These are phyloP conservation scores for Kwoniella botswanensis DNA, from an alignment of 768 basidiomycete genomes.

Conservation along the genomic window DNA sequence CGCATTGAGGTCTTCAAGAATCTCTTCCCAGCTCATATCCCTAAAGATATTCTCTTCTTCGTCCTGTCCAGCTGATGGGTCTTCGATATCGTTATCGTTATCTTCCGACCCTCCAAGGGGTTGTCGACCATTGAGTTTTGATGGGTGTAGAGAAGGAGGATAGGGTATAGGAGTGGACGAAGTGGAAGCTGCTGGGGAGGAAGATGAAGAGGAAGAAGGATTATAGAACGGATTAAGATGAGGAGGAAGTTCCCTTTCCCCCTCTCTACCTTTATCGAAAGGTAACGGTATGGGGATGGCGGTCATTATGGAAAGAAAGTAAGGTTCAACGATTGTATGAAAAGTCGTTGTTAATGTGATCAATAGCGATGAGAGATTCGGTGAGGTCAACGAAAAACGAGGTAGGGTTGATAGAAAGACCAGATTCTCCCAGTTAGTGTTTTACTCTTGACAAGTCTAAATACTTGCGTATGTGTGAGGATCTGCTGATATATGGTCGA, in stretches of 20 bases:
- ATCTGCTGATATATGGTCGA: not conserved
- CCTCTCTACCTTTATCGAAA: conserved; percentile 11
- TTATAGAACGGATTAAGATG: conserved; percentile 14
- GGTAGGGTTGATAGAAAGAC: conserved; percentile 8
- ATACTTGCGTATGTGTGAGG: not conserved
- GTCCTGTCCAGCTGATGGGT: conserved; percentile 25
- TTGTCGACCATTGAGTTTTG: not conserved
- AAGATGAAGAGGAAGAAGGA: conserved; percentile 11
- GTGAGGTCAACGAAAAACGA: not conserved
- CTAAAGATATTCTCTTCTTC: conserved; percentile 45
- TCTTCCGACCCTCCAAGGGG: not conserved
- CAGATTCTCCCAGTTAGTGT: not conserved
- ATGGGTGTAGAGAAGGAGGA: conserved; percentile 2
- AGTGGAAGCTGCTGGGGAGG: conserved; percentile 19
- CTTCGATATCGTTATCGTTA: conserved; percentile 23
- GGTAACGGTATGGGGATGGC: conserved; percentile 22
- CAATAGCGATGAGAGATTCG: not conserved
- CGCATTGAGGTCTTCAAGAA: conserved; percentile 55
- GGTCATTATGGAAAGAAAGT: not conserved
- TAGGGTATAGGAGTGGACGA: conserved; percentile 15
- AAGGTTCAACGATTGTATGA: not conserved
- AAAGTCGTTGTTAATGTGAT: not conserved
- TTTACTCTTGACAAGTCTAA: not conserved
- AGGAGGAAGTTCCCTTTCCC: conserved; percentile 19
- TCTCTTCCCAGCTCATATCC: conserved; percentile 50